Base-by-base conservation (phyloP, 805 yeast species). In the Blastobotrys muscicola region DNA sequence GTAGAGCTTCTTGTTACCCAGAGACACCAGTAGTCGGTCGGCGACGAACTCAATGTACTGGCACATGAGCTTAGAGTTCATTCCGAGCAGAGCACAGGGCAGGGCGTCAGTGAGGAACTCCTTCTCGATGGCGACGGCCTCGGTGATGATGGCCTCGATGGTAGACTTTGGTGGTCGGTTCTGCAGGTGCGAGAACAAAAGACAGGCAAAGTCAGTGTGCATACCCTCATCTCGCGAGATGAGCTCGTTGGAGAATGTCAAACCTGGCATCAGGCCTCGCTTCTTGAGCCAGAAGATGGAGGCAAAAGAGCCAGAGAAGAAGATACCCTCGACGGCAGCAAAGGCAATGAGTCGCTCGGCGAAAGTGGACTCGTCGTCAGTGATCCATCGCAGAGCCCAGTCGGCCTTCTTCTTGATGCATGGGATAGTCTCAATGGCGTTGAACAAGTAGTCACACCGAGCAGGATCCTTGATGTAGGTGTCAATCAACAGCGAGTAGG, bases 191-290 rank as follows among this genome's bases (percentile, higher is more conserved):
- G 95, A 80, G 71, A 85, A 92, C 64, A 90, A 74, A 62, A 90
- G 73, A 68, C 97, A 92, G 29, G 97, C 98, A 67, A 92, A 90
- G 70, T 90, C 98, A 43, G 98, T 90, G 70, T 90, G 98, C 68
- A 92, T 73, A 66, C 98, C 98, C 73, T 90, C 98, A 67, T 90
- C 98, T 70, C 98, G 86, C 63, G 95, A 87, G 59, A 90, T 90
- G 64, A 90, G 78, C 70, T 90, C 98, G 69, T 90, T 90, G 45
- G 97, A 89, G 76, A 90, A 92, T 36, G 97, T 90, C 59, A 90
- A 75, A 62, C 98, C 98, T 32, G 98, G 97, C 98, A 90, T 90
- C 62, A 90, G 74, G 64, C 98, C 98, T 68, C 96, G 83, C 79
- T 90, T 90, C 79, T 92, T 90, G 62, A 90, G 79, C 98, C 98